A percentile compares a stretch with the other conserved stretches of the same genome.
phyloP scores from a whole-genome alignment of 1,284 basidiomycete species.

The Malassezia furfur region DNA sequence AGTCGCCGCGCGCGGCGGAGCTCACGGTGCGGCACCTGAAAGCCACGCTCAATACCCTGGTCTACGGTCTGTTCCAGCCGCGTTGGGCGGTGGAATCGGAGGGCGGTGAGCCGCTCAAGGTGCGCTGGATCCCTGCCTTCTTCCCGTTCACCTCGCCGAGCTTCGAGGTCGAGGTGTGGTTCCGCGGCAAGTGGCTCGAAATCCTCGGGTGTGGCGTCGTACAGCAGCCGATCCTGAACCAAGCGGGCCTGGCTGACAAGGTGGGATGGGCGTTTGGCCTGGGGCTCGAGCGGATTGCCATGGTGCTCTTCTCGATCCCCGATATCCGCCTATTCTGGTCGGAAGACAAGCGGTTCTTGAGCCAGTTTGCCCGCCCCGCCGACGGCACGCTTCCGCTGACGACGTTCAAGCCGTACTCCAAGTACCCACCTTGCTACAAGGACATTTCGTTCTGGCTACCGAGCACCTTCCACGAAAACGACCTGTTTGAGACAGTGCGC shows the following conservation, averaged over 20 bases:
- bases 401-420: conserved; percentile 45
- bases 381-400: conserved; percentile 56
- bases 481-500: conserved; percentile 87
- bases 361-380: conserved; percentile 58
- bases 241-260: conserved; percentile 58
- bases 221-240: conserved; percentile 74
- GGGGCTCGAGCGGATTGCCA: conserved; percentile 91
- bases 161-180: conserved; percentile 96
- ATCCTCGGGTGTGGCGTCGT: conserved; percentile 91
- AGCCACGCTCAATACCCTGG: conserved; percentile 76
- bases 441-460: conserved; percentile 57
- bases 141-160: conserved; percentile 97
- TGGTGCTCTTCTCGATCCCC: conserved; percentile 93
- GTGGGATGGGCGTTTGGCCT: conserved; percentile 97
- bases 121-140: conserved; percentile 94
- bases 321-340: conserved; percentile 99
- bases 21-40: conserved; percentile 78
- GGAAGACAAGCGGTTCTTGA: conserved; percentile 70
- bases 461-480: conserved; percentile 72
- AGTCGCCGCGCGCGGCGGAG: conserved; percentile 47
- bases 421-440: conserved; percentile 46
- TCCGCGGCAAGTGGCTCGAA: conserved; percentile 92
- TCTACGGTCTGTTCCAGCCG: conserved; percentile 67
- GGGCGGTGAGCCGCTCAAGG: conserved; percentile 59
- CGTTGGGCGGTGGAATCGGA: conserved; percentile 48